Conservation (phyloP, 345 rosid genomes). For the Ceriops tagal region DNA sequence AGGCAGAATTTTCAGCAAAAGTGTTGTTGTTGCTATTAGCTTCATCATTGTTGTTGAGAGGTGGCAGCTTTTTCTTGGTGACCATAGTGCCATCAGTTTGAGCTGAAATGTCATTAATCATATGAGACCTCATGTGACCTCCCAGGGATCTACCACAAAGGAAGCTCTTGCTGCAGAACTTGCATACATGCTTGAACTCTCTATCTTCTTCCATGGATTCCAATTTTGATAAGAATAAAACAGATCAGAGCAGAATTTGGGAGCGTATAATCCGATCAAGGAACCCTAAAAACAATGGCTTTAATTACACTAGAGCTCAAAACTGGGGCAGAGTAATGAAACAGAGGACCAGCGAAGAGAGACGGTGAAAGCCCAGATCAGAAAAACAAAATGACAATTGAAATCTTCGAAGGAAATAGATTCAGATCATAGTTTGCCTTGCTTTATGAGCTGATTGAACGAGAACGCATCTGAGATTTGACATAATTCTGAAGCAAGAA, state of each 20-base stretch:
- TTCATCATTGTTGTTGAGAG: conserved; percentile 19
- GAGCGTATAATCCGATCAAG: neutral
- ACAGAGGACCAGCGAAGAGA: conserved; percentile 16
- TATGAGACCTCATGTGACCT: conserved; percentile 74
- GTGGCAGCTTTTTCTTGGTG: conserved; percentile 36
- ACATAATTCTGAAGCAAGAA: neutral
- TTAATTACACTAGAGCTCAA: no score
- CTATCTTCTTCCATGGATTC: conserved; percentile 8
- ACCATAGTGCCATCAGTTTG: conserved; percentile 27
- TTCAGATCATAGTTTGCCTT: neutral
- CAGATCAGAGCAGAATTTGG: neutral
- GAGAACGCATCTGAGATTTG: neutral
- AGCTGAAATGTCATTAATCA: conserved; percentile 34
- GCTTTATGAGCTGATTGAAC: neutral
- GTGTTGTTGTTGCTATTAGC: neutral
- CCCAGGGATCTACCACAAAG: conserved; percentile 66
- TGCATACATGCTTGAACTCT: conserved; percentile 18
- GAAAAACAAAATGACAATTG: conserved; percentile 19
- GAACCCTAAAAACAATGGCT: no score
- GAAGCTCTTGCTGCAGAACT: conserved; percentile 60
- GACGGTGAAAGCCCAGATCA: conserved; percentile 32
- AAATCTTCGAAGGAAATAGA: neutral
- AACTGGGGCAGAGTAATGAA: conserved; percentile 9
- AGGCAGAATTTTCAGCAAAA: conserved; percentile 16
- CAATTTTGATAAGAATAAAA: neutral